These are phyloP conservation scores for Posidonia oceanica DNA, from an alignment of 116 monocot genomes.

Conservation along the genomic window DNA sequence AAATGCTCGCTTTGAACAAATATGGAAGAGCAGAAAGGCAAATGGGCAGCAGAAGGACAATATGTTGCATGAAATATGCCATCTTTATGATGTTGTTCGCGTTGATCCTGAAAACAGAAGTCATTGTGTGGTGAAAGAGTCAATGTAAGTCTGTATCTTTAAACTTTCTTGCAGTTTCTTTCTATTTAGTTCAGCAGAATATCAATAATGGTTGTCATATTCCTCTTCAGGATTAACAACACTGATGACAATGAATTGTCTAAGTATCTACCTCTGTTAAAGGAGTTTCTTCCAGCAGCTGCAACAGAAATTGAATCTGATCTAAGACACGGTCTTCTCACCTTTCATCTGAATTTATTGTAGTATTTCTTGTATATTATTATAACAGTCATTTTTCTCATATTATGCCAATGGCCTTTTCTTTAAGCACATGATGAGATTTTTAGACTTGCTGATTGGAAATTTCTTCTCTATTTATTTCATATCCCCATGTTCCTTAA, in stretches of 20 bases:
- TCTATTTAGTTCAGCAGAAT: too few relatives aligned
- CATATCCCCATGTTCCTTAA: too few relatives aligned
- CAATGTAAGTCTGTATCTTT: slow-evolving; percentile 21
- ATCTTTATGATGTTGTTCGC: slow-evolving; percentile 70
- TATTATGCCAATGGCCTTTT: too few relatives aligned
- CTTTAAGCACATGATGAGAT: too few relatives aligned
- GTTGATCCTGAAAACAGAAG: slow-evolving; percentile 34
- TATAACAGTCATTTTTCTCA: too few relatives aligned
- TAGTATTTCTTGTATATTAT: too few relatives aligned
- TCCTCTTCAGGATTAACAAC: slow-evolving; percentile 20
- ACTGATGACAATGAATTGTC: slow-evolving; percentile 52
- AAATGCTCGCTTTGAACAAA: slow-evolving; percentile 76
- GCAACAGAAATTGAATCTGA: slow-evolving; percentile 72
- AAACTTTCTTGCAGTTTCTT: not conserved
- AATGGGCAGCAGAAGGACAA: slow-evolving; percentile 19
- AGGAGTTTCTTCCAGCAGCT: slow-evolving; percentile 49
- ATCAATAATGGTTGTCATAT: not conserved
- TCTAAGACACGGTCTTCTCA: slow-evolving; percentile 34
- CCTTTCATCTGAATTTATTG: too few relatives aligned
- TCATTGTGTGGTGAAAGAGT: slow-evolving; percentile 13
- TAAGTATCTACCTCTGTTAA: slow-evolving; percentile 67
- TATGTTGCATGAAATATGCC: slow-evolving; percentile 45
- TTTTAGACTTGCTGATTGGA: too few relatives aligned
- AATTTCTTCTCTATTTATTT: too few relatives aligned
- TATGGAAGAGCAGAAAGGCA: slow-evolving; percentile 71